These are phyloP conservation scores for Pyronema omphalodes DNA, from an alignment of 495 filamentous ascomycete species.

Conservation along the genomic window DNA sequence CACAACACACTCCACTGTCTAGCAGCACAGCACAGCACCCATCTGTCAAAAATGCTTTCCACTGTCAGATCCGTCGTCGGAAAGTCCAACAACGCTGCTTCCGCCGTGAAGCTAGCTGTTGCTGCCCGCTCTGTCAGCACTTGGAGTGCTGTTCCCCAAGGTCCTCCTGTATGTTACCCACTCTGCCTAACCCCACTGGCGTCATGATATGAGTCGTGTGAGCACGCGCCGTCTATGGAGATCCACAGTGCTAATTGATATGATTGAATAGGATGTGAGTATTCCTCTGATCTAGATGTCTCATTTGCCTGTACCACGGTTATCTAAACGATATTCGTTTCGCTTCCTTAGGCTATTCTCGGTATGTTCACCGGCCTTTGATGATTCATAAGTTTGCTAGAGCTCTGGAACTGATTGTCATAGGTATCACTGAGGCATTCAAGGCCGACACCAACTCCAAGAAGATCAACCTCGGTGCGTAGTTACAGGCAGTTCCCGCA, in stretches of 20 bases:
- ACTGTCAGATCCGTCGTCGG: slow-evolving; percentile 38
- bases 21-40: too few species aligned
- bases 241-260: background rate
- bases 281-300: background rate
- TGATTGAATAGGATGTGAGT: slow-evolving; percentile 40
- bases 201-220: slow-evolving; percentile 25
- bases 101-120: slow-evolving; percentile 31
- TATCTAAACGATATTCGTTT: slow-evolving; percentile 13
- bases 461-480: slow-evolving; percentile 90
- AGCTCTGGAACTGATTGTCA: background rate
- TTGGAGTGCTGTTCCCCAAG: slow-evolving; percentile 80
- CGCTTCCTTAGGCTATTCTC: slow-evolving; percentile 48
- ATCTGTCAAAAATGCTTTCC: slow-evolving; percentile 38
- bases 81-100: slow-evolving; percentile 28
- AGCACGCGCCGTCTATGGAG: background rate
- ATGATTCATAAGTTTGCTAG: slow-evolving; percentile 5
- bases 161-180: slow-evolving; percentile 62
- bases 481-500: background rate
- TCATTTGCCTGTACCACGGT: slow-evolving; percentile 9
- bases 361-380: slow-evolving; percentile 30
- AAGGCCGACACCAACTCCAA: slow-evolving; percentile 79
- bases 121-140: slow-evolving; percentile 55
- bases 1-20: too few species aligned
- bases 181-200: slow-evolving; percentile 22
- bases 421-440: slow-evolving; percentile 96